Conservation (phyloP, 2,329 filamentous ascomycete genomes). For the Capronia epimyces region DNA sequence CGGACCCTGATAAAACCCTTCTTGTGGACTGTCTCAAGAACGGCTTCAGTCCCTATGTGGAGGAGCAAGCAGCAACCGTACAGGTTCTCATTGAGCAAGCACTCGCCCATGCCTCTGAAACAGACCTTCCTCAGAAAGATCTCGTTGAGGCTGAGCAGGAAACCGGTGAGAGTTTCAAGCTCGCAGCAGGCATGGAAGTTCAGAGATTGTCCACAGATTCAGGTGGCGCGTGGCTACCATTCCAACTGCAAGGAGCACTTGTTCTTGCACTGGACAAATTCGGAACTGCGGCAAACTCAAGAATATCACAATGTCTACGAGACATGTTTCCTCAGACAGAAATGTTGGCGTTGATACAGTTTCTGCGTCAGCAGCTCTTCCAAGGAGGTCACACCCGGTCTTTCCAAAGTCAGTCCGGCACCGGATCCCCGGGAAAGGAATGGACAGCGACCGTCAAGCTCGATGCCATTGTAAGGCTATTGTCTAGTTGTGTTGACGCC, state of each 20-base stretch:
- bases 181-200: constrained; percentile 4
- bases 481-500: constrained; percentile 44
- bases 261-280: constrained; percentile 18
- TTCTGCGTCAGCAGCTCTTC: constrained; percentile 29
- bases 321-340: constrained; percentile 17
- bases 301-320: constrained; percentile 20
- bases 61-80: constrained; percentile 39
- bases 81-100: constrained; percentile 39
- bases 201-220: constrained; percentile 7
- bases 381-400: constrained; percentile 27
- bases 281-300: constrained; percentile 8
- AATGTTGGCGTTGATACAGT: constrained; percentile 30
- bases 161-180: constrained; percentile 8
- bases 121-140: constrained; percentile 2
- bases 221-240: constrained; percentile 13
- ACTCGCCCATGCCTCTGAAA: constrained; percentile 32
- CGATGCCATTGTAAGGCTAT: constrained; percentile 37
- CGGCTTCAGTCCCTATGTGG: constrained; percentile 34
- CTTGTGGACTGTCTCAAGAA: constrained; percentile 37
- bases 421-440: neutral
- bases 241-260: constrained; percentile 14
- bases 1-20: constrained; percentile 37
- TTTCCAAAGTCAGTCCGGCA: constrained; percentile 6
- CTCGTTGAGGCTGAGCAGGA: constrained; percentile 16
- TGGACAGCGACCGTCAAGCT: constrained; percentile 28